Evolutionary conservation across 257 asterid genomes (phyloP).

Genomic region (Nicotiana tabacum): DNA sequence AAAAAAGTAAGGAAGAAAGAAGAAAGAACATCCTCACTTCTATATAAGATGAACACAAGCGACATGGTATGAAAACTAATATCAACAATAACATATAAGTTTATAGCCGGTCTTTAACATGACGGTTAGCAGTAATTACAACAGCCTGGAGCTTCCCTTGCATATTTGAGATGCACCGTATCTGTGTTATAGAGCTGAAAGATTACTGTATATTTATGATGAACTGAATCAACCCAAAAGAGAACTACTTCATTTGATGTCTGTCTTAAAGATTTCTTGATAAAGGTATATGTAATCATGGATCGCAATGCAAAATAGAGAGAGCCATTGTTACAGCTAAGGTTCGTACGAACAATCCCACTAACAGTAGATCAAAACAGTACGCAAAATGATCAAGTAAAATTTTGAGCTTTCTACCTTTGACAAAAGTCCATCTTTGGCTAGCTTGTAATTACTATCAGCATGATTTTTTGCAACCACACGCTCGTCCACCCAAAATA

Average conservation of each 20-base stretch:
- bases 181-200: background rate
- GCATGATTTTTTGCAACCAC: slow-evolving; percentile 81
- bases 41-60: background rate
- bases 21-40: background rate
- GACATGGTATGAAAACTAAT: background rate
- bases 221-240: background rate
- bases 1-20: background rate
- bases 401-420: slow-evolving; percentile 48
- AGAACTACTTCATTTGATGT: background rate
- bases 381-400: background rate
- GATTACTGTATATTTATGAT: background rate
- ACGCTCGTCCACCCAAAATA: slow-evolving; percentile 92
- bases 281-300: background rate
- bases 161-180: background rate
- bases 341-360: background rate
- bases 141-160: background rate
- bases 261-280: background rate
- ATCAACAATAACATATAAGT: background rate
- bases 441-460: slow-evolving; percentile 92
- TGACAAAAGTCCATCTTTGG: slow-evolving; percentile 68
- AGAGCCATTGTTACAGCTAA: background rate
- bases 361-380: background rate
- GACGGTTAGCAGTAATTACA: background rate
- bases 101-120: background rate
- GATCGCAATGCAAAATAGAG: background rate